Evolutionary conservation across 805 yeast genomes (phyloP).

Genomic region (Metschnikowia bowlesiae): DNA sequence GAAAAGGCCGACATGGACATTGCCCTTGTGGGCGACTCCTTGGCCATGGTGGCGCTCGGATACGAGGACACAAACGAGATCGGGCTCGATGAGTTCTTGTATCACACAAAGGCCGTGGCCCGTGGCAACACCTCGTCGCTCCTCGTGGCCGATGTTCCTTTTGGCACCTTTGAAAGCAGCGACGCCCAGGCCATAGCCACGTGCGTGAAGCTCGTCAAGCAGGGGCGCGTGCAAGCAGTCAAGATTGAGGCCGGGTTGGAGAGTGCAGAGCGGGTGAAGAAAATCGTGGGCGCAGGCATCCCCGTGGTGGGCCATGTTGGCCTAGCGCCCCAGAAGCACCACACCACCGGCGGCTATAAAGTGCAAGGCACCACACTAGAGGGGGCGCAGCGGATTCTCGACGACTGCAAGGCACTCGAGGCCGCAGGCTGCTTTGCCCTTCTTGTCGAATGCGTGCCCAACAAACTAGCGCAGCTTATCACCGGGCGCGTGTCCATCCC

Average conservation of each 20-base stretch:
- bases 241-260: slow-evolving; percentile 81
- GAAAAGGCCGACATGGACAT: slow-evolving; percentile 64
- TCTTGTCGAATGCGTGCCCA: slow-evolving; percentile 85
- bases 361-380: slow-evolving; percentile 67
- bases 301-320: slow-evolving; percentile 94
- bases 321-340: slow-evolving; percentile 81
- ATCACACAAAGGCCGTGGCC: slow-evolving; percentile 69
- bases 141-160: slow-evolving; percentile 81
- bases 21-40: slow-evolving; percentile 82
- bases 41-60: slow-evolving; percentile 90
- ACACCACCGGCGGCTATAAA: slow-evolving; percentile 79
- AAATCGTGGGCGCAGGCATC: slow-evolving; percentile 64
- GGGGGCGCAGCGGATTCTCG: slow-evolving; percentile 52
- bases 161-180: slow-evolving; percentile 75
- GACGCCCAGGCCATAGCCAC: slow-evolving; percentile 58
- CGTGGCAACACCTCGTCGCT: slow-evolving; percentile 66
- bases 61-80: slow-evolving; percentile 71
- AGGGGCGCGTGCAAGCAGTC: slow-evolving; percentile 63
- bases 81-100: slow-evolving; percentile 72
- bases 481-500: slow-evolving; percentile 64
- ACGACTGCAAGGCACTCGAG: slow-evolving; percentile 68
- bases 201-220: slow-evolving; percentile 49
- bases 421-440: slow-evolving; percentile 72
- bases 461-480: slow-evolving; percentile 58
- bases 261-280: slow-evolving; percentile 46